These are phyloP conservation scores for Nyssa sinensis DNA, from an alignment of 148 eudicot species.

Conservation along the genomic window DNA sequence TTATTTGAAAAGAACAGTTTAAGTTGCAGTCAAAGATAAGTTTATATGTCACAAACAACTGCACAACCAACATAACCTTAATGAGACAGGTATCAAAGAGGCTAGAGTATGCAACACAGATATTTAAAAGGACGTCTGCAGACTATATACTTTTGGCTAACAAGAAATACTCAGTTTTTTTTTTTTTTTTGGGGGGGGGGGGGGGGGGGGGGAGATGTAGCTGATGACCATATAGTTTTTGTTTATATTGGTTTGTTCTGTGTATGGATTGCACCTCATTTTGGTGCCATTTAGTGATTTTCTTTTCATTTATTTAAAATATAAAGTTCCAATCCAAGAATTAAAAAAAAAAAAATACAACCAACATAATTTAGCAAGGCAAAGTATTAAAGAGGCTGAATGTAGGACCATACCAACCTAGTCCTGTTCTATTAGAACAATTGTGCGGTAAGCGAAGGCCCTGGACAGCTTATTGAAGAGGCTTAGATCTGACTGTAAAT, in stretches of 20 bases:
- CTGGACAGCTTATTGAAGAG: neutral
- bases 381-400: neutral
- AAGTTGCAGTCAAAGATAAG: neutral
- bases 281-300: too few relatives aligned
- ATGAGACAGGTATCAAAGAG: neutral
- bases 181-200: too few relatives aligned
- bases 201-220: too few relatives aligned
- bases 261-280: too few relatives aligned
- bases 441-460: neutral
- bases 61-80: neutral
- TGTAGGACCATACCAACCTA: neutral
- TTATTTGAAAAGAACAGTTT: neutral
- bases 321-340: neutral
- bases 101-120: neutral
- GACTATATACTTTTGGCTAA: too few relatives aligned
- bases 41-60: neutral
- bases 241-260: too few relatives aligned
- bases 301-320: too few relatives aligned
- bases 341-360: neutral
- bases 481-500: too few relatives aligned
- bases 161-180: too few relatives aligned
- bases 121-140: too few relatives aligned
- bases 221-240: too few relatives aligned
- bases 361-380: neutral
- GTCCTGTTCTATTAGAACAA: neutral